Conservation (phyloP, 2,329 filamentous ascomycete species). For the Diaporthe citrichinensis region DNA sequence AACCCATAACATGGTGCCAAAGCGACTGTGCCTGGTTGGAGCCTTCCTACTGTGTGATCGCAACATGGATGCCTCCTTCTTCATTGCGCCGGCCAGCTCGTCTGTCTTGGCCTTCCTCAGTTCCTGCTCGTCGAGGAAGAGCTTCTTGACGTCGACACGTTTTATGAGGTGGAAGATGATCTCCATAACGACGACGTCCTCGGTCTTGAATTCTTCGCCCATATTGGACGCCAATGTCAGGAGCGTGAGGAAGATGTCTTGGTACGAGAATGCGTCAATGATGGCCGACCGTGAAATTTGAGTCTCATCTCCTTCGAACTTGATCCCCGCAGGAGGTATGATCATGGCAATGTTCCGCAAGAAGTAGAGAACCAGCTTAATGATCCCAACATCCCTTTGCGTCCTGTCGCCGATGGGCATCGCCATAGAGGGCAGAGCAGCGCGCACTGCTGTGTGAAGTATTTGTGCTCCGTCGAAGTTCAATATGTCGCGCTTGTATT, state of each 20-base stretch:
- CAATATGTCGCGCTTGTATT: constrained; percentile 90
- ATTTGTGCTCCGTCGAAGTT: constrained; percentile 85
- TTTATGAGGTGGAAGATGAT: constrained; percentile 94
- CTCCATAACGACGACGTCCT: constrained; percentile 92
- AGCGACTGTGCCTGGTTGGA: constrained; percentile 90
- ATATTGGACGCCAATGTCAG: constrained; percentile 93
- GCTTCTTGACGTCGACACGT: constrained; percentile 83
- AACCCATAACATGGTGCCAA: constrained; percentile 98
- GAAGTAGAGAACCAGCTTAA: constrained; percentile 91
- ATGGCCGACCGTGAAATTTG: constrained; percentile 90
- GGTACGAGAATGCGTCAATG: constrained; percentile 89
- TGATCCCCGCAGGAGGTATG: constrained; percentile 77
- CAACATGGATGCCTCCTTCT: constrained; percentile 87
- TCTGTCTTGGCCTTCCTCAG: constrained; percentile 77
- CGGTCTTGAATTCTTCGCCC: constrained; percentile 90
- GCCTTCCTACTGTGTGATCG: constrained; percentile 82
- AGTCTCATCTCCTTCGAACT: constrained; percentile 88
- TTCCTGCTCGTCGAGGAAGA: constrained; percentile 87
- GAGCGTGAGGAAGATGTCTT: constrained; percentile 89
- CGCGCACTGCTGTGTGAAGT: constrained; percentile 83
- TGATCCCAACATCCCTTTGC: constrained; percentile 88
- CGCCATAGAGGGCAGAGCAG: constrained; percentile 89
- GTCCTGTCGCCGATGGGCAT: constrained; percentile 81
- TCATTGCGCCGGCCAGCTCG: constrained; percentile 81
- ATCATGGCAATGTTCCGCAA: constrained; percentile 92